Base-by-base conservation (phyloP, 345 rosid genomes). In the Lepidium didymum region DNA sequence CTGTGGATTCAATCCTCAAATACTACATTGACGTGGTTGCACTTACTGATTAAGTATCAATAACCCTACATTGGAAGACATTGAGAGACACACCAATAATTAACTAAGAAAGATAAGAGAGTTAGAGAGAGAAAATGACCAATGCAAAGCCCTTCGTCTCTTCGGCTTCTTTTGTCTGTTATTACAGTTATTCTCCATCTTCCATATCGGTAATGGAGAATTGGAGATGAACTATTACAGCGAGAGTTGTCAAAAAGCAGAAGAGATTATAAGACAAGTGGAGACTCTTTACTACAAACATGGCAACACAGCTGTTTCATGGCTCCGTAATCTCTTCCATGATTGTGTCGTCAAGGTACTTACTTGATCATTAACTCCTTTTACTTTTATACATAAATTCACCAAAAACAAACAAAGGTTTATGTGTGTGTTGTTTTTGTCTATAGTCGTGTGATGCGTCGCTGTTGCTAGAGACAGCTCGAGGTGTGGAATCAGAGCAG, bases 311-410 rank as follows among this genome's bases (percentile, higher is more conserved):
- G 94, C 97, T 10, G 85, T 93, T 23, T 88, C 96, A 5, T 93
- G 94, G 98, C 81, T 90, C 64, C 82, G 96, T 49, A 93, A 90
- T 79, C 90, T 93, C 78, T 93, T 93, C 78, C 97, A 90, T 47
- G 96, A 93, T 67, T 88, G 96, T 75, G 68, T 75, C 7, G 92
- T 87, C 15, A 69, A 85, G 81, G 91, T 89, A 73, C 7, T 8
- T 34, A 29, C 33, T 29, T 21, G 23, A 21, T 14, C 67, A 9
- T 60, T 2, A 14, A 18, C 19, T 18, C 11, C 10, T 62, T 10
- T 21, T 11, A 14, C 4, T 50, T 16, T 19, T 11, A 14, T 43
- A 13, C 3, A 29, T 6, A 29, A 29, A 53, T 10, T 33, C 63
- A 67, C 72, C 36, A 41, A 5, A 14, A 29, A 29, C 1, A 29